These are phyloP conservation scores for Colletotrichum salicis DNA, from an alignment of 2,329 filamentous ascomycete species.

Conservation along the genomic window DNA sequence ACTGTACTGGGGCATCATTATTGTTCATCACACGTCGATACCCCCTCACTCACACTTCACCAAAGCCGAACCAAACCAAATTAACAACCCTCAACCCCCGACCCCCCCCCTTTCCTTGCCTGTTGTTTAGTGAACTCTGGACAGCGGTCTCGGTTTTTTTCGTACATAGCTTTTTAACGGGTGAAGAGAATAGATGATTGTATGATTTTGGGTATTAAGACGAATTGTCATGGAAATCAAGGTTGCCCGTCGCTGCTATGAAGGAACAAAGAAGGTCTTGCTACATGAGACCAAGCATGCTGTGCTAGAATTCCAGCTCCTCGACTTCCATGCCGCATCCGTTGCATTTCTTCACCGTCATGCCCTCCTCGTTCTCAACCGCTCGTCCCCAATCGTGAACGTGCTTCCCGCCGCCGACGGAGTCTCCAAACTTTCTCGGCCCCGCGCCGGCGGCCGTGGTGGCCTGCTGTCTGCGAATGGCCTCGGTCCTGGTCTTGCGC, in stretches of 20 bases:
- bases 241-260: neutral
- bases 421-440: constrained; percentile 78
- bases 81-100: neutral
- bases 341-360: constrained; percentile 82
- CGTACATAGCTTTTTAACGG: constrained; percentile 1
- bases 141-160: neutral
- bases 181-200: constrained; percentile 7
- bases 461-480: constrained; percentile 78
- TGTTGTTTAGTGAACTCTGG: neutral
- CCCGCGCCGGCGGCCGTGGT: constrained; percentile 60
- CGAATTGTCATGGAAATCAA: neutral
- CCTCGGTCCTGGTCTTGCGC: constrained; percentile 91
- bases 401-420: constrained; percentile 76
- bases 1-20: constrained; percentile 12
- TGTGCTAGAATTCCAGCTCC: constrained; percentile 68
- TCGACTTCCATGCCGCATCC: constrained; percentile 84
- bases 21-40: constrained; percentile 17
- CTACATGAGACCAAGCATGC: too few relatives aligned
- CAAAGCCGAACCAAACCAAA: neutral
- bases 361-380: constrained; percentile 76
- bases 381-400: constrained; percentile 87
- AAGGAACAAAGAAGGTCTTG: neutral
- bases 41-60: neutral
- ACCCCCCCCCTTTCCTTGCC: neutral
- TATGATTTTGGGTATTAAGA: constrained; percentile 2